Percentiles rank a stretch among this genome's conserved stretches.
Conservation (phyloP, 805 yeast genomes). For the Ogataea zsoltii region DNA sequence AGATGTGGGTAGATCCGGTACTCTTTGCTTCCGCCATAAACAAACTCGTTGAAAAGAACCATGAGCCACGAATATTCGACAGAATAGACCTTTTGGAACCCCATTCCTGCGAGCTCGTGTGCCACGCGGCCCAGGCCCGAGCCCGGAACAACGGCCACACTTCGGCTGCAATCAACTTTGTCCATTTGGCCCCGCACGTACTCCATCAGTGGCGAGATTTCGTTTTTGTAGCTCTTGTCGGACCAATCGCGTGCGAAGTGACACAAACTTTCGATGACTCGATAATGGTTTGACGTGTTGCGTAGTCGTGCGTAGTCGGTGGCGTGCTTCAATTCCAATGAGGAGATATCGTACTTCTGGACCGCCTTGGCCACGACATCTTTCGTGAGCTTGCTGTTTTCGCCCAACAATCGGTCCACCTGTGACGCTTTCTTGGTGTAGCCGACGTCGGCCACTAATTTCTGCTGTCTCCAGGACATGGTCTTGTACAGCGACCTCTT, state of each 20-base stretch:
- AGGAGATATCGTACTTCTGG: slow-evolving; percentile 37
- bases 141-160: slow-evolving; percentile 77
- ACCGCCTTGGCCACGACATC: slow-evolving; percentile 44
- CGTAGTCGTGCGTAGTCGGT: slow-evolving; percentile 16
- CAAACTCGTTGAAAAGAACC: slow-evolving; percentile 66
- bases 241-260: slow-evolving; percentile 85
- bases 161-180: slow-evolving; percentile 29
- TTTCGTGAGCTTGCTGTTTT: slow-evolving; percentile 50
- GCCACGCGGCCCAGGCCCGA: slow-evolving; percentile 83
- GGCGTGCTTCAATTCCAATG: slow-evolving; percentile 45
- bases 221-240: slow-evolving; percentile 39
- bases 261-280: slow-evolving; percentile 68
- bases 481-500: slow-evolving; percentile 44
- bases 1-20: slow-evolving; percentile 49
- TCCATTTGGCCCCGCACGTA: slow-evolving; percentile 50
- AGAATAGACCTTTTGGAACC: slow-evolving; percentile 55
- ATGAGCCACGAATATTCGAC: slow-evolving; percentile 76
- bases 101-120: slow-evolving; percentile 50
- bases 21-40: slow-evolving; percentile 37
- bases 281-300: slow-evolving; percentile 33
- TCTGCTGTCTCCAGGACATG: slow-evolving; percentile 59
- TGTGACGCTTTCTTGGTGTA: slow-evolving; percentile 52
- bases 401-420: slow-evolving; percentile 47
- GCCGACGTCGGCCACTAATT: slow-evolving; percentile 50
- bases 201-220: slow-evolving; percentile 51